Evolutionary conservation across 164 flowering plant genomes (phyloP), one percentile per base, ranked within the genome.

Genomic region (Annona cherimola): DNA sequence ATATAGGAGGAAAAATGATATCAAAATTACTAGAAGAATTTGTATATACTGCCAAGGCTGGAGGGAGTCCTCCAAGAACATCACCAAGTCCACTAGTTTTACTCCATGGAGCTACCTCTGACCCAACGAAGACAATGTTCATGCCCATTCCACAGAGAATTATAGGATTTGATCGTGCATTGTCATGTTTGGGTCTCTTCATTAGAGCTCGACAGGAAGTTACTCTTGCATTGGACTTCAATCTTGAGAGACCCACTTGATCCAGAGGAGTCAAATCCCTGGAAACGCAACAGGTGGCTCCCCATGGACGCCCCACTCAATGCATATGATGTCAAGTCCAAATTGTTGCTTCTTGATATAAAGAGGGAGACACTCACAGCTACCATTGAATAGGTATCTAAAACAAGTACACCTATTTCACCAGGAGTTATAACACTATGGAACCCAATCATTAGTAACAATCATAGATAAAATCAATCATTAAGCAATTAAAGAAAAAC

Each of bases 51-150:
- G 89, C 93, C 86, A 88, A 73, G 55, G 92, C 93, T 19, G 96
- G 89, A 60, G 96, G 92, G 18, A 90, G 79, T 42, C 96, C 96
- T 20, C 91, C 93, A 74, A 87, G 83, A 81, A 90, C 96, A 82
- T 88, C 92, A 76, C 96, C 96, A n/a, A 90, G 96, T 40, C 93
- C 92, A 40, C 96, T 93, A n/a, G 96, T 90, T 81, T 88, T 90
- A 80, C 93, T 87, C 96, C 96, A 90, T 57, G 92, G 91, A 68
- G 85, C 91, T n/a, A 84, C 85, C 77, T 90, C 91, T 40, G 90
- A 77, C 5, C 79, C 83, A 14, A 90, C 86, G 70, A 84, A 84
- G 67, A 86, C 76, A 74, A 86, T 5, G 40, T 75, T 80, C 91
- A 86, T 86, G 55, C 91, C 93, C 19, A 9, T 43, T 66, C 76